Conservation (phyloP, 2,329 filamentous ascomycete genomes). For the Aspergillus udagawae region DNA sequence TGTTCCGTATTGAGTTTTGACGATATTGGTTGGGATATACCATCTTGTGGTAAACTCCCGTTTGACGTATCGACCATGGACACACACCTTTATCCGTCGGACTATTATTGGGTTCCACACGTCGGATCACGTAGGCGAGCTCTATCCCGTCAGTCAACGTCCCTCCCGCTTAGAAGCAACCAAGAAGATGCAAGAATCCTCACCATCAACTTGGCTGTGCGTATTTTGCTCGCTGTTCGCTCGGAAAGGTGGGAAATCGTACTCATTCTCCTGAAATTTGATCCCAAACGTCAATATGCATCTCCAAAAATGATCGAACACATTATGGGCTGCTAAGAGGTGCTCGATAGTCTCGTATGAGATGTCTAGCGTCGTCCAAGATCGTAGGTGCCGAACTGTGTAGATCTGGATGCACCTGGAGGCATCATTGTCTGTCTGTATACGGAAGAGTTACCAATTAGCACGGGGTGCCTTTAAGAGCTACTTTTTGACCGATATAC, state of each 20-base stretch:
- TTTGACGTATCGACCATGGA: slow-evolving; percentile 15
- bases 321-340: slow-evolving; percentile 1
- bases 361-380: slow-evolving; percentile 12
- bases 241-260: slow-evolving; percentile 8
- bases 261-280: slow-evolving; percentile 9
- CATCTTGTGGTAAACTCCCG: slow-evolving; percentile 12
- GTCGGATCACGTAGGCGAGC: slow-evolving; percentile 11
- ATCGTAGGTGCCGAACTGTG: slow-evolving; percentile 7
- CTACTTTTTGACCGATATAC: neutral
- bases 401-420: slow-evolving; percentile 4
- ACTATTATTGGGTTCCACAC: slow-evolving; percentile 8
- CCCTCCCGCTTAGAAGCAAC: neutral
- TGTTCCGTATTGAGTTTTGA: neutral
- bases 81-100: neutral
- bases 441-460: neutral
- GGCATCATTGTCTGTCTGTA: slow-evolving; percentile 1
- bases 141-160: slow-evolving; percentile 4
- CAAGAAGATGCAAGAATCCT: neutral
- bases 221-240: neutral
- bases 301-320: slow-evolving; percentile 10
- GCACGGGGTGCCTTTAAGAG: neutral
- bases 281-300: slow-evolving; percentile 7
- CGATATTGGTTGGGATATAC: neutral
- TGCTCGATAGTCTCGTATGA: slow-evolving; percentile 7
- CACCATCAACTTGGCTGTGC: neutral